A percentile compares a stretch with the other conserved stretches of the same genome.
Evolutionary conservation across 2,329 filamentous ascomycete species (phyloP).

Genomic region (Dothidotthia symphoricarpi): DNA sequence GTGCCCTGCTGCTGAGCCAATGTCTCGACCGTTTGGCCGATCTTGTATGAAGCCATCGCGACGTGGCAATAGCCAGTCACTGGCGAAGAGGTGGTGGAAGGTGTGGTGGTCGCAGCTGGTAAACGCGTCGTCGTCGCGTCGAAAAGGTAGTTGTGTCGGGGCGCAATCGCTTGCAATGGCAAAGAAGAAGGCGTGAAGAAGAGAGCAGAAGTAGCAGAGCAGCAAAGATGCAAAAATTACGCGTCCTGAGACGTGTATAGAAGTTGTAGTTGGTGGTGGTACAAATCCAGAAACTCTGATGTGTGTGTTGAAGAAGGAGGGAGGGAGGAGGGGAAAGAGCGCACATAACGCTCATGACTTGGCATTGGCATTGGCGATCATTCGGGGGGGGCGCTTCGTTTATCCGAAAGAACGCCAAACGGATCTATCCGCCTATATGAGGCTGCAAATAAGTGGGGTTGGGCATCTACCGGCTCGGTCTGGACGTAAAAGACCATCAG

Average conservation of each 20-base stretch:
- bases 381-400: no score
- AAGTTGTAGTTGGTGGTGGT: conserved; percentile 2
- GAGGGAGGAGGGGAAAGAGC: background rate
- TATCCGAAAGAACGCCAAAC: no score
- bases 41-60: conserved; percentile 29
- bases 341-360: no score
- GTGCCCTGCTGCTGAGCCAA: conserved; percentile 73
- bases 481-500: no score
- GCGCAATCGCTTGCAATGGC: conserved; percentile 9
- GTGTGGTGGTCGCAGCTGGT: conserved; percentile 1
- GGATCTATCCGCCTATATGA: no score
- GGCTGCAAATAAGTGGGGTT: no score
- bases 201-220: conserved; percentile 9
- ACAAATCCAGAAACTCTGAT: conserved; percentile 4
- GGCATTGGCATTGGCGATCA: no score
- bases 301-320: conserved; percentile 3
- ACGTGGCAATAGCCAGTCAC: conserved; percentile 6
- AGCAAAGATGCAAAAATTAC: conserved; percentile 1
- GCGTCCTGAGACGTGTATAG: background rate
- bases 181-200: conserved; percentile 4
- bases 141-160: conserved; percentile 3
- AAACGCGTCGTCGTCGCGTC: conserved; percentile 10
- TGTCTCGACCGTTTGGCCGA: conserved; percentile 75
- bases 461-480: no score
- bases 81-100: conserved; percentile 9